phyloP scores from a whole-genome alignment of 805 yeast species.

The Maudiozyma bulderi region DNA sequence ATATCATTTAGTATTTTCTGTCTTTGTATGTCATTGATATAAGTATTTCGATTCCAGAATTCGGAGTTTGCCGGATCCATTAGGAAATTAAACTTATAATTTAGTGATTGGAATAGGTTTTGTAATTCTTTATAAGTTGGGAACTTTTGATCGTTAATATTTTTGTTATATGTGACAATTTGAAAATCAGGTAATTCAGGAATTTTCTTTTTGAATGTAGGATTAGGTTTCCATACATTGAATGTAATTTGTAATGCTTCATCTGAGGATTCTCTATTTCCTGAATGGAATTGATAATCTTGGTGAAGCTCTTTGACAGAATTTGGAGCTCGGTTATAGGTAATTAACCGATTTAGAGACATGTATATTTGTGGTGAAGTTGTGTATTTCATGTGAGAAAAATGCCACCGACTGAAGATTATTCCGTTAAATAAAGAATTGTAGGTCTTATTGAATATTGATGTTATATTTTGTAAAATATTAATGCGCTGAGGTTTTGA shows the following conservation, averaged over 20 bases:
- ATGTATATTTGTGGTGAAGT: slow-evolving; percentile 25
- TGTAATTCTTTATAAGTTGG: slow-evolving; percentile 40
- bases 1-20: slow-evolving; percentile 3
- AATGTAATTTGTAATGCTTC: slow-evolving; percentile 34
- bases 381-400: slow-evolving; percentile 13
- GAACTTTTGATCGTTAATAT: slow-evolving; percentile 28
- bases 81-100: slow-evolving; percentile 27
- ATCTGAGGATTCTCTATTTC: too few relatives aligned
- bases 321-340: slow-evolving; percentile 13
- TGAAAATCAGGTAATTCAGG: slow-evolving; percentile 74
- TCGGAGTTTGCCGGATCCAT: slow-evolving; percentile 17
- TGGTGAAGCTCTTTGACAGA: slow-evolving; percentile 6
- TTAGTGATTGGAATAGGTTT: slow-evolving; percentile 25
- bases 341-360: slow-evolving; percentile 23
- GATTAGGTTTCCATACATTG: slow-evolving; percentile 78
- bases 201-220: slow-evolving; percentile 54
- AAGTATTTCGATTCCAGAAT: slow-evolving; percentile 17
- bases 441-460: background rate
- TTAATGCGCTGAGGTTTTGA: background rate
- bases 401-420: slow-evolving; percentile 16
- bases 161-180: slow-evolving; percentile 47
- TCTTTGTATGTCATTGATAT: slow-evolving; percentile 9
- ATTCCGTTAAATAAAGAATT: slow-evolving; percentile 11
- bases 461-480: background rate
- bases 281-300: slow-evolving; percentile 1